phyloP scores from a whole-genome alignment of 306 rosid genomes.

The Malus domestica region DNA sequence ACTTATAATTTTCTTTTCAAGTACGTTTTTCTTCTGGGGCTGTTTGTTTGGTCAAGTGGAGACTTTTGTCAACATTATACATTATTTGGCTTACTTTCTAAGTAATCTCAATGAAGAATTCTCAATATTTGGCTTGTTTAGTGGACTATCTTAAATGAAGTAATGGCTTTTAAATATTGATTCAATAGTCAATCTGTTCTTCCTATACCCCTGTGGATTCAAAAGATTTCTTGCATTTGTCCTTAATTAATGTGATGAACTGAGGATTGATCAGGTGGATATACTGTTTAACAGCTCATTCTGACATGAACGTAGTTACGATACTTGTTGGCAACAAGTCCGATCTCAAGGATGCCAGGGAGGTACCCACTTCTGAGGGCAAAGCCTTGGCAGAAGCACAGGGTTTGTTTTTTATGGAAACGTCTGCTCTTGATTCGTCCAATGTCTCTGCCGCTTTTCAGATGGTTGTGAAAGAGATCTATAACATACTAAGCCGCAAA shows the following conservation, averaged over 20 bases:
- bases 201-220: background rate
- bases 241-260: constrained; percentile 24
- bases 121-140: background rate
- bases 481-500: constrained; percentile 83
- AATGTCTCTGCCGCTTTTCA: constrained; percentile 84
- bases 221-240: background rate
- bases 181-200: background rate
- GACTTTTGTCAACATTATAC: background rate
- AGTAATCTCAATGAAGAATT: background rate
- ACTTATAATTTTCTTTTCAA: background rate
- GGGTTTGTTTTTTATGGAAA: constrained; percentile 94
- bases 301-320: constrained; percentile 93
- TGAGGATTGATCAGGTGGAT: constrained; percentile 44
- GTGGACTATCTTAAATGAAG: background rate
- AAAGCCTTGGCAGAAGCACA: constrained; percentile 85
- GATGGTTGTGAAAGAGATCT: constrained; percentile 88
- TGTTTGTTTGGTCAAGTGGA: background rate
- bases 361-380: constrained; percentile 84
- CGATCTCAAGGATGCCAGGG: constrained; percentile 93
- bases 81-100: background rate
- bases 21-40: background rate
- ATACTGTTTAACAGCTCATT: constrained; percentile 76
- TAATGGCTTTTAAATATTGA: background rate
- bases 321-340: constrained; percentile 96
- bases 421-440: constrained; percentile 94